Percentiles rank a stretch among this genome's conserved stretches.
phyloP scores from a whole-genome alignment of 2,329 filamentous ascomycete species.

The Falciphora oryzae region DNA sequence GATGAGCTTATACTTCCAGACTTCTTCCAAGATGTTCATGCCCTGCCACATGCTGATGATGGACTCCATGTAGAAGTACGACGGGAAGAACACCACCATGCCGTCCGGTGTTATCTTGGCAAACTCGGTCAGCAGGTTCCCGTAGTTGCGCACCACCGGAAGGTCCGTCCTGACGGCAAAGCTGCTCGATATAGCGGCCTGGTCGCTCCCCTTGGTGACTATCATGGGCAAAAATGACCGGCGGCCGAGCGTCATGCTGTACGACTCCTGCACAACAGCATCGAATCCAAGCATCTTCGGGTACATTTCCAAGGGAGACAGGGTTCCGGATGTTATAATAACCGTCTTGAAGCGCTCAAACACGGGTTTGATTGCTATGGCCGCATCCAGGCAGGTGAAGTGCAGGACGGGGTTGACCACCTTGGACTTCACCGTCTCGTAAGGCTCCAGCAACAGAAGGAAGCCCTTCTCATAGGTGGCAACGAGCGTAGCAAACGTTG shows the following conservation, averaged over 20 bases:
- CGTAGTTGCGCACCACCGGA: conserved; percentile 95
- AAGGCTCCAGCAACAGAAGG: conserved; percentile 92
- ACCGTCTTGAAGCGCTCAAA: conserved; percentile 97
- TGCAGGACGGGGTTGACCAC: conserved; percentile 96
- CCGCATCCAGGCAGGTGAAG: conserved; percentile 93
- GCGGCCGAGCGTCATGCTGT: conserved; percentile 90
- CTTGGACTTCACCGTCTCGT: conserved; percentile 89
- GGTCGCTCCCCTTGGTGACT: conserved; percentile 89
- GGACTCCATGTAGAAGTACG: conserved; percentile 97
- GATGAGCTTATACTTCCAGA: conserved; percentile 99
- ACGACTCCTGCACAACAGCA: conserved; percentile 93
- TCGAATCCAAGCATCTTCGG: conserved; percentile 96
- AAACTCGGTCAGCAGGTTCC: conserved; percentile 88
- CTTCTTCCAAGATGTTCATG: conserved; percentile 94
- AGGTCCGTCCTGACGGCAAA: conserved; percentile 96
- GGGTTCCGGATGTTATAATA: conserved; percentile 95
- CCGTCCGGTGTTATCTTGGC: conserved; percentile 94
- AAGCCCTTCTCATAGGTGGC: conserved; percentile 98
- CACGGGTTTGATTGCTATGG: conserved; percentile 95
- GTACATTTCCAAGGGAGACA: conserved; percentile 97
- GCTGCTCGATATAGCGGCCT: conserved; percentile 84
- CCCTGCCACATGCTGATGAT: conserved; percentile 99
- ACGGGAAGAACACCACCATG: conserved; percentile 98
- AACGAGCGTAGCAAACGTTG: conserved; percentile 91
- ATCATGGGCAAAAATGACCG: conserved; percentile 98